Evolutionary conservation across 225 moss, liverwort and hornwort species (phyloP).

Genomic region (Straminergon stramineum): DNA sequence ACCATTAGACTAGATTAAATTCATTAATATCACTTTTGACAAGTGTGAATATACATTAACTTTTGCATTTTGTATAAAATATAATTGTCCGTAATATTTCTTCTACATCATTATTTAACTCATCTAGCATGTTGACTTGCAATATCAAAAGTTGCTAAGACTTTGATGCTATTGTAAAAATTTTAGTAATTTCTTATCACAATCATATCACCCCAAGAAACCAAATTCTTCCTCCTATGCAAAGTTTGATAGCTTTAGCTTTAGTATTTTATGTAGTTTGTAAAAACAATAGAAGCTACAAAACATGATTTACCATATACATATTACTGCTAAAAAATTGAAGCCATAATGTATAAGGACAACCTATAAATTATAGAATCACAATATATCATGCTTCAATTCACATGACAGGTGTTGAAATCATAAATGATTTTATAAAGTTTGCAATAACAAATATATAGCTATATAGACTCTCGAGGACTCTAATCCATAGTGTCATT

Average conservation of each 20-base stretch:
- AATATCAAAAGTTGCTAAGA: neutral
- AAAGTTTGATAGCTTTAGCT: neutral
- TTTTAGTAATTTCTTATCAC: neutral
- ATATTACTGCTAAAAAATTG: neutral
- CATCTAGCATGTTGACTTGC: neutral
- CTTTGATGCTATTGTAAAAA: neutral
- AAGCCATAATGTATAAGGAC: neutral
- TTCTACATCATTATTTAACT: neutral
- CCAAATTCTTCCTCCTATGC: neutral
- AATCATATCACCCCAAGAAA: neutral
- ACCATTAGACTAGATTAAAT: neutral
- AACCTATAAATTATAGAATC: neutral
- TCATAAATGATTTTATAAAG: neutral
- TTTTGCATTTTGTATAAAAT: neutral
- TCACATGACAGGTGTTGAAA: neutral
- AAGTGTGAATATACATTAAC: neutral
- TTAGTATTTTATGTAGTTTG: neutral
- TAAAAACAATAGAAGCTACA: neutral
- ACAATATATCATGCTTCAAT: neutral
- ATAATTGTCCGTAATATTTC: neutral
- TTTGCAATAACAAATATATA: neutral
- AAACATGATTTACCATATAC: neutral
- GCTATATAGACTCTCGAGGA: neutral
- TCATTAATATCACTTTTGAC: neutral
- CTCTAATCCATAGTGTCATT: neutral